A percentile compares a stretch with the other conserved stretches of the same genome.
phyloP scores from a whole-genome alignment of 192 early-diverging fungal species.

The Gigaspora rosea region DNA sequence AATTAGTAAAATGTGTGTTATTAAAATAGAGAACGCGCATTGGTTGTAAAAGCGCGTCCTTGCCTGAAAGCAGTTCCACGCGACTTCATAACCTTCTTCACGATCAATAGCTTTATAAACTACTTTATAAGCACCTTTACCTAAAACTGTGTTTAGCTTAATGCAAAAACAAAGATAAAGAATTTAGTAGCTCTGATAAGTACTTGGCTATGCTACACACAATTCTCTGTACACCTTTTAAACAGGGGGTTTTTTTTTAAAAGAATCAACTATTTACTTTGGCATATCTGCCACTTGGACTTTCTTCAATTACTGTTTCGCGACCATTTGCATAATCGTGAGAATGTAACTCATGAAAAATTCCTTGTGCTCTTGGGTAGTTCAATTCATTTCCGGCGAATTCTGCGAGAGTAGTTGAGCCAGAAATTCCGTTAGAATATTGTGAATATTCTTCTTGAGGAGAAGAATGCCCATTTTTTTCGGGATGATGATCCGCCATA shows the following conservation, averaged over 20 bases:
- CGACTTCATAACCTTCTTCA: constrained; percentile 88
- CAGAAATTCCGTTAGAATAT: background rate
- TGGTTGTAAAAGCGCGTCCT: constrained; percentile 18
- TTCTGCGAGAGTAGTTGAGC: background rate
- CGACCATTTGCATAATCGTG: constrained; percentile 40
- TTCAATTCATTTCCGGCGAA: background rate
- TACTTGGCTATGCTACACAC: background rate
- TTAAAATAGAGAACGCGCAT: background rate
- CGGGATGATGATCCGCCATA: constrained; percentile 24
- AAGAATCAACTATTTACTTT: constrained; percentile 38
- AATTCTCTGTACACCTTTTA: too few species aligned
- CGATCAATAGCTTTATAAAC: constrained; percentile 86
- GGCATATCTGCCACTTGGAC: constrained; percentile 53
- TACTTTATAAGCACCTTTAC: constrained; percentile 86
- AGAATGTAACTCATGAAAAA: background rate
- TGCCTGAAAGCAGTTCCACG: constrained; percentile 83
- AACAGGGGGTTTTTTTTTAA: background rate
- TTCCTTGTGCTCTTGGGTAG: background rate
- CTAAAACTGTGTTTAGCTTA: constrained; percentile 61
- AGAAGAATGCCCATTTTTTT: constrained; percentile 4
- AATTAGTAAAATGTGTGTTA: constrained; percentile 20
- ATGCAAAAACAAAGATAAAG: background rate
- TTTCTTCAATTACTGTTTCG: constrained; percentile 59
- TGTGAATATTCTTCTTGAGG: background rate
- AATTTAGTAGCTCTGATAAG: background rate